Evolutionary conservation across 2,329 filamentous ascomycete species (phyloP).

Genomic region (Ophiocordyceps robertsii): DNA sequence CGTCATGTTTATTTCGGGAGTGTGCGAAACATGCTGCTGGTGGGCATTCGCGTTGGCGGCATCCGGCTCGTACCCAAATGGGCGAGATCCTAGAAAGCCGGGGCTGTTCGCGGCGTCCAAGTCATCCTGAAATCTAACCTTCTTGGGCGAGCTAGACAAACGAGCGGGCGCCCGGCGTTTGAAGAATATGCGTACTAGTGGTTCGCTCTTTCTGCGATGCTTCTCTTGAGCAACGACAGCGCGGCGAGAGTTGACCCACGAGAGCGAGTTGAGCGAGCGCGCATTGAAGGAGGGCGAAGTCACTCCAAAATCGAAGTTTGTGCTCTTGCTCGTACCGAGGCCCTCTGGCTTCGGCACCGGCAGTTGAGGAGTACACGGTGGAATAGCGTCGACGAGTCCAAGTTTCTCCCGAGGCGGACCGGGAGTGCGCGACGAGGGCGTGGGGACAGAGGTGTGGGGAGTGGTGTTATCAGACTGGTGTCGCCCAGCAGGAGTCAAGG

Average conservation of each 20-base stretch:
- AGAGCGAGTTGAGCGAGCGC: constrained; percentile 7
- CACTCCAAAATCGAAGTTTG: constrained; percentile 14
- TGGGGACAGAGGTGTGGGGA: too few species aligned
- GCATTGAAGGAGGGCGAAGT: constrained; percentile 14
- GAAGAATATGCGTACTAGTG: constrained; percentile 14
- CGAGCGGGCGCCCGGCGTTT: constrained; percentile 11
- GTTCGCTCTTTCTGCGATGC: constrained; percentile 21
- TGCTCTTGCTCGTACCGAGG: not conserved
- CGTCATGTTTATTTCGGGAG: too few species aligned
- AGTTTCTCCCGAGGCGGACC: constrained; percentile 6
- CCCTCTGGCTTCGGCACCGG: constrained; percentile 3
- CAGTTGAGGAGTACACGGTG: constrained; percentile 6
- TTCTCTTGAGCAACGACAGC: too few species aligned
- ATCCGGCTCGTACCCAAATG: too few species aligned
- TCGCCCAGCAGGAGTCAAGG: too few species aligned
- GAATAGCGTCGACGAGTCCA: constrained; percentile 8
- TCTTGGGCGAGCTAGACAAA: constrained; percentile 15
- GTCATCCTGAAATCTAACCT: constrained; percentile 4
- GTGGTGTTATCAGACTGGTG: too few species aligned
- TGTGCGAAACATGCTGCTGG: too few species aligned
- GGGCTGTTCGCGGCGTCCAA: too few species aligned
- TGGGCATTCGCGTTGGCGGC: too few species aligned
- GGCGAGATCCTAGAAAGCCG: too few species aligned
- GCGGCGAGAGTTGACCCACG: not conserved
- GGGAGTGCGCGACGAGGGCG: constrained; percentile 1